A percentile compares a stretch with the other conserved stretches of the same genome.
These are phyloP conservation scores for Theobroma grandiflorum DNA, from an alignment of 441 rosid genomes.

Conservation along the genomic window DNA sequence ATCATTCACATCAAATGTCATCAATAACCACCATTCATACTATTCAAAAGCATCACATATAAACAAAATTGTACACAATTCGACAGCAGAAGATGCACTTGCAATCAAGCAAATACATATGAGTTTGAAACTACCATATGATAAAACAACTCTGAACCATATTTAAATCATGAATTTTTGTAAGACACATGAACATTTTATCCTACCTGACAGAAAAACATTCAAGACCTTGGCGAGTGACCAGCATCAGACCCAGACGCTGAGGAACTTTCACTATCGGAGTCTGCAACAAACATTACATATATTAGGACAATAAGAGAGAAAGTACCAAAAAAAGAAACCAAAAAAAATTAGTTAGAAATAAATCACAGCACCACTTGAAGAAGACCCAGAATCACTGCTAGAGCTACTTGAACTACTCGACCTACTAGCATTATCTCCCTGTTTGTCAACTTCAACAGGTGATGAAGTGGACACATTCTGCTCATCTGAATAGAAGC, in stretches of 20 bases:
- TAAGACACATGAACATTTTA: not conserved
- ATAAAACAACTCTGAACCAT: not conserved
- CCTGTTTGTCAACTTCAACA: conserved; percentile 64
- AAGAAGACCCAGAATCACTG: conserved; percentile 93
- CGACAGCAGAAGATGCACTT: not conserved
- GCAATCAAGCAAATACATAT: not conserved
- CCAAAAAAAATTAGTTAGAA: conserved; percentile 18
- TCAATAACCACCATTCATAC: not conserved
- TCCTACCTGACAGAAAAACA: conserved; percentile 16
- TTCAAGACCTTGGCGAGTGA: conserved; percentile 16
- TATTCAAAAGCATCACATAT: not conserved
- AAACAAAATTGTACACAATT: not conserved
- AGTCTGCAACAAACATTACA: conserved; percentile 59
- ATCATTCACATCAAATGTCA: not conserved
- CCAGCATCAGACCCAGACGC: conserved; percentile 88
- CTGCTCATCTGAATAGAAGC: conserved; percentile 56
- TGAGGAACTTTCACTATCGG: conserved; percentile 96
- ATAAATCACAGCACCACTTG: conserved; percentile 73
- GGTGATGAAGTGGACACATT: conserved; percentile 59
- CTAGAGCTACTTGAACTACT: conserved; percentile 98
- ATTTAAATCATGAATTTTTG: not conserved
- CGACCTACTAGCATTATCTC: conserved; percentile 74
- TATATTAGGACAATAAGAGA: not conserved
- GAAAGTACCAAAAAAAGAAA: not conserved
- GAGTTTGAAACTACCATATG: too few relatives aligned